These are phyloP conservation scores for Blastocystis sp. DNA, from an alignment of 352 stramenopile species.

Conservation along the genomic window DNA sequence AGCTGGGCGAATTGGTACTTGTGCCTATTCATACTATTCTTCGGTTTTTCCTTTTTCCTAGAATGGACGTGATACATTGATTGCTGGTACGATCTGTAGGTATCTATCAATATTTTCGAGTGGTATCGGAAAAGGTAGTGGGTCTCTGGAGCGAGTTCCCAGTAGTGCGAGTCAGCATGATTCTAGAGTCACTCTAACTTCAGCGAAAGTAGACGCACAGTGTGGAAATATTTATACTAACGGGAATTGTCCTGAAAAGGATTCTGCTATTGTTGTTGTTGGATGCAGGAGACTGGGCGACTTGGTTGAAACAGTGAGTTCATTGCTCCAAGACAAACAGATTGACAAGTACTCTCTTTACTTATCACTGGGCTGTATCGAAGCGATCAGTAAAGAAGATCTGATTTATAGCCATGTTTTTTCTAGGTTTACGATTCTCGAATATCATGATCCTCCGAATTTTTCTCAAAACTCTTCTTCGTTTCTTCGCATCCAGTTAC, in stretches of 20 bases:
- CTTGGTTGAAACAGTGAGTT: neutral
- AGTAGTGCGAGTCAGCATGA: too few species aligned
- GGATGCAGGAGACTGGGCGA: neutral
- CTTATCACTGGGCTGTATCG: conserved; percentile 6
- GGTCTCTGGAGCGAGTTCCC: too few species aligned
- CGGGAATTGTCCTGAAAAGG: too few species aligned
- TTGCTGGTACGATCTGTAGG: too few species aligned
- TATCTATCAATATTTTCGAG: too few species aligned
- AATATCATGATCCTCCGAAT: neutral
- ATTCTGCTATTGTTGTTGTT: conserved; percentile 18
- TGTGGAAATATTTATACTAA: too few species aligned
- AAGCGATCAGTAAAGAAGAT: neutral
- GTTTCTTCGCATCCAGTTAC: conserved; percentile 41
- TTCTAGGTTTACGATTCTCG: neutral
- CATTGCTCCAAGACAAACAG: neutral
- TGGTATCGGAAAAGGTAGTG: too few species aligned
- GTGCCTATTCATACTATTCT: neutral
- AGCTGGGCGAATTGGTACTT: neutral
- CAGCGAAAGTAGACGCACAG: too few species aligned
- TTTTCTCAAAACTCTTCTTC: neutral
- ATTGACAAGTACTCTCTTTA: neutral
- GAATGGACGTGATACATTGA: neutral
- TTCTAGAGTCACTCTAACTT: too few species aligned
- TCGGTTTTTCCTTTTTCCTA: neutral
- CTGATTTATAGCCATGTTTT: neutral